A percentile compares a stretch with the other conserved stretches of the same genome.
These are phyloP conservation scores for Ceratocystis eucalypticola DNA, from an alignment of 2,329 filamentous ascomycete species.

Conservation along the genomic window DNA sequence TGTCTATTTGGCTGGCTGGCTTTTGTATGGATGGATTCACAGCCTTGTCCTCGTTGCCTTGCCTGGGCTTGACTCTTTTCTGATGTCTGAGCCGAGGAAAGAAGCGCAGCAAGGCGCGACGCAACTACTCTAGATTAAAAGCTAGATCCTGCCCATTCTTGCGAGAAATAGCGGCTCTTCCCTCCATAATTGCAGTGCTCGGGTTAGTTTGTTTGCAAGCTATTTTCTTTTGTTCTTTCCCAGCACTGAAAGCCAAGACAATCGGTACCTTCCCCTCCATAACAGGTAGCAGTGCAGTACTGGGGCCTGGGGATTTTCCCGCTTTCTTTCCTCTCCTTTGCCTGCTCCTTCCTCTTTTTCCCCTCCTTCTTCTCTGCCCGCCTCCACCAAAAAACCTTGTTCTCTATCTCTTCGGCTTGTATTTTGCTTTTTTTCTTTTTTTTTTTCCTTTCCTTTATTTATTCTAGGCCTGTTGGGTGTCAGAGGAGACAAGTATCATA, in stretches of 20 bases:
- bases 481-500: neutral
- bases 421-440: neutral
- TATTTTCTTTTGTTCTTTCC: neutral
- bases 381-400: neutral
- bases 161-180: neutral
- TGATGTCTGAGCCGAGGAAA: neutral
- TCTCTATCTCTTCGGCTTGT: neutral
- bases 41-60: neutral
- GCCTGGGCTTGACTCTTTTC: neutral
- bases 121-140: neutral
- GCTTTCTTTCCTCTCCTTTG: neutral
- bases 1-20: neutral
- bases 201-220: neutral
- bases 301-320: neutral
- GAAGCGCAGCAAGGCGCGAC: neutral
- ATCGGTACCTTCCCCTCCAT: neutral
- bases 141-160: neutral
- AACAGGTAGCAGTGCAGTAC: neutral
- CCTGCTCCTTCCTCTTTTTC: neutral
- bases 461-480: too few species aligned
- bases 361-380: neutral
- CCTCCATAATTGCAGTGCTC: neutral
- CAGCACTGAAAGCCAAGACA: neutral
- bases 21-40: neutral
- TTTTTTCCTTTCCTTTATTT: neutral